Percentiles rank a stretch among this genome's conserved stretches.
These are phyloP conservation scores for Chalciporus chontae DNA, from an alignment of 768 basidiomycete species.

Conservation along the genomic window DNA sequence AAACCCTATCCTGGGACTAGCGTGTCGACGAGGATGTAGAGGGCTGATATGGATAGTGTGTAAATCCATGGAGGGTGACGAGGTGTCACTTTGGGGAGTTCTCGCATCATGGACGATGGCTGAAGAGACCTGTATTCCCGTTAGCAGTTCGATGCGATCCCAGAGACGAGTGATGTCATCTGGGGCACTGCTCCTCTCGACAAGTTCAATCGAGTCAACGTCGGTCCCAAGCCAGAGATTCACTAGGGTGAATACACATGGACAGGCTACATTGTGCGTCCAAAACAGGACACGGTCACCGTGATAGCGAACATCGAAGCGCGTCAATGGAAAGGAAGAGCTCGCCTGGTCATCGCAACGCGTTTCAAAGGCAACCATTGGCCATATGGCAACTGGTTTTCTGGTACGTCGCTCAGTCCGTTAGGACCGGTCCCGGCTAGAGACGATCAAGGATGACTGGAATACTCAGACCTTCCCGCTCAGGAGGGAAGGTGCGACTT, in stretches of 20 bases:
- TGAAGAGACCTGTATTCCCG: not conserved
- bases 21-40: too few species aligned
- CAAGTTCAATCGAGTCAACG: not conserved
- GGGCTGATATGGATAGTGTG: too few species aligned
- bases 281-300: constrained; percentile 8
- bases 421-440: constrained; percentile 26
- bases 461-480: constrained; percentile 35
- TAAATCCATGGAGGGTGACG: constrained; percentile 7
- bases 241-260: not conserved
- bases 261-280: constrained; percentile 9
- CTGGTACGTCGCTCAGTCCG: constrained; percentile 29
- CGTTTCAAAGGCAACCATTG: constrained; percentile 24
- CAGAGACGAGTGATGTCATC: not conserved
- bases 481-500: constrained; percentile 22
- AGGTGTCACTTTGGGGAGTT: not conserved
- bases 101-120: not conserved
- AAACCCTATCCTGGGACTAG: not conserved
- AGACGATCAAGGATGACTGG: constrained; percentile 29
- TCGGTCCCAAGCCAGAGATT: not conserved
- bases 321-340: not conserved
- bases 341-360: constrained; percentile 28
- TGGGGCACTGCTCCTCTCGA: constrained; percentile 3
- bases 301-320: constrained; percentile 21
- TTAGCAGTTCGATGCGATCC: not conserved
- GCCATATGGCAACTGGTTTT: constrained; percentile 20